Evolutionary conservation across 768 basidiomycete species (phyloP).

Genomic region (Phlegmacium glaucopus): DNA sequence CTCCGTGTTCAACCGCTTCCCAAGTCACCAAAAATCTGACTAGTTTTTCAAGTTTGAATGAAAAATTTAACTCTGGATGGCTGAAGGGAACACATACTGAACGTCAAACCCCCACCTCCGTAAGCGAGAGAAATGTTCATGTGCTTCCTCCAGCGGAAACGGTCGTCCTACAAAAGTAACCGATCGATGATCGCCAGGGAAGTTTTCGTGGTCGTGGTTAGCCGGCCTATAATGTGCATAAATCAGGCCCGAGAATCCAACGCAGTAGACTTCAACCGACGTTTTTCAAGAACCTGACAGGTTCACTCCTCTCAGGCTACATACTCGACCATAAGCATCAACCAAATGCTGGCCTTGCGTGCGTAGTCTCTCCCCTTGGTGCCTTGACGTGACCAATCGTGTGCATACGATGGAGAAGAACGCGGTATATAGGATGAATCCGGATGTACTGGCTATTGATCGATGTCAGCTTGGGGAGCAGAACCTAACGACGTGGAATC

Average conservation of each 20-base stretch:
- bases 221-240: slow-evolving; percentile 45
- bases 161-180: slow-evolving; percentile 90
- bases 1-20: slow-evolving; percentile 95
- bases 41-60: slow-evolving; percentile 23
- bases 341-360: slow-evolving; percentile 78
- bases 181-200: slow-evolving; percentile 58
- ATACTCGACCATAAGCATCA: slow-evolving; percentile 76
- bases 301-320: slow-evolving; percentile 82
- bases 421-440: slow-evolving; percentile 43
- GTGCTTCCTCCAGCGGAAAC: slow-evolving; percentile 87
- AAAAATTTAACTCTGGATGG: no score
- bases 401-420: slow-evolving; percentile 52
- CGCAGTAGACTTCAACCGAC: slow-evolving; percentile 38
- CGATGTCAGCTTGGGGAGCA: not conserved
- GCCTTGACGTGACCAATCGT: slow-evolving; percentile 63
- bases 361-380: slow-evolving; percentile 54
- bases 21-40: slow-evolving; percentile 94
- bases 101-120: slow-evolving; percentile 86
- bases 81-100: slow-evolving; percentile 54
- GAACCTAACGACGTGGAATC: not conserved
- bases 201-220: slow-evolving; percentile 63
- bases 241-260: not conserved
- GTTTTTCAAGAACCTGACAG: slow-evolving; percentile 80
- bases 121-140: slow-evolving; percentile 75
- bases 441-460: slow-evolving; percentile 34